Evolutionary conservation across 495 filamentous ascomycete species (phyloP).

Genomic region (Penicillium parvum): DNA sequence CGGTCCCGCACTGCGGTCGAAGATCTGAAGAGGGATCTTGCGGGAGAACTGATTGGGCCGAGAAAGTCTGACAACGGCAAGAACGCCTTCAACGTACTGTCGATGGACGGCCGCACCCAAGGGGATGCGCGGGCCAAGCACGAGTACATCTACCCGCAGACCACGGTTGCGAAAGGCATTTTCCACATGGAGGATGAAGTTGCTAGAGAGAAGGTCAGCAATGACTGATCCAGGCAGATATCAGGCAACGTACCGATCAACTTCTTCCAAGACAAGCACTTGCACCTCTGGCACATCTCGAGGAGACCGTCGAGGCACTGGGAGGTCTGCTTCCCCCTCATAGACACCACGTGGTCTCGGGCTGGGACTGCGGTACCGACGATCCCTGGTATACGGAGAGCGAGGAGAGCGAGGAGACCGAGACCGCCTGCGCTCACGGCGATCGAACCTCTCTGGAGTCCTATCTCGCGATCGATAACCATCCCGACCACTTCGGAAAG

Average conservation of each 20-base stretch:
- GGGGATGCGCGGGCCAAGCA: constrained; percentile 70
- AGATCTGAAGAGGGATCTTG: constrained; percentile 75
- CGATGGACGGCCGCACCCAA: constrained; percentile 73
- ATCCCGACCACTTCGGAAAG: constrained; percentile 55
- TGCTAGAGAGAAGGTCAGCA: constrained; percentile 37
- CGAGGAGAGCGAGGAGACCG: constrained; percentile 54
- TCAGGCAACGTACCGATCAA: constrained; percentile 59
- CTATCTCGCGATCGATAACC: constrained; percentile 62
- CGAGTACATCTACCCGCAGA: constrained; percentile 70
- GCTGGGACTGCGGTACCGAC: constrained; percentile 65
- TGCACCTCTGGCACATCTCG: constrained; percentile 88
- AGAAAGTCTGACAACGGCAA: constrained; percentile 74
- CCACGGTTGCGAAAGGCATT: constrained; percentile 64
- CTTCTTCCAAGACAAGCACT: constrained; percentile 72
- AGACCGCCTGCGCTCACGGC: constrained; percentile 60
- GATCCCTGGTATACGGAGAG: constrained; percentile 53
- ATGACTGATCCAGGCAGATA: not conserved
- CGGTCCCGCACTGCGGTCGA: constrained; percentile 68
- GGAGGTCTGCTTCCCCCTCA: constrained; percentile 58
- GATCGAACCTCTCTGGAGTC: constrained; percentile 54
- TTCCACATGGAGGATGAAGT: constrained; percentile 80
- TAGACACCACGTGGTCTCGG: constrained; percentile 50
- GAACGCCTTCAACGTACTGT: constrained; percentile 85
- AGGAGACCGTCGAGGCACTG: constrained; percentile 68
- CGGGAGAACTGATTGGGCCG: constrained; percentile 59